Percentiles rank a stretch among this genome's conserved stretches.
Evolutionary conservation across 257 asterid genomes (phyloP).

Genomic region (Mentha longifolia): DNA sequence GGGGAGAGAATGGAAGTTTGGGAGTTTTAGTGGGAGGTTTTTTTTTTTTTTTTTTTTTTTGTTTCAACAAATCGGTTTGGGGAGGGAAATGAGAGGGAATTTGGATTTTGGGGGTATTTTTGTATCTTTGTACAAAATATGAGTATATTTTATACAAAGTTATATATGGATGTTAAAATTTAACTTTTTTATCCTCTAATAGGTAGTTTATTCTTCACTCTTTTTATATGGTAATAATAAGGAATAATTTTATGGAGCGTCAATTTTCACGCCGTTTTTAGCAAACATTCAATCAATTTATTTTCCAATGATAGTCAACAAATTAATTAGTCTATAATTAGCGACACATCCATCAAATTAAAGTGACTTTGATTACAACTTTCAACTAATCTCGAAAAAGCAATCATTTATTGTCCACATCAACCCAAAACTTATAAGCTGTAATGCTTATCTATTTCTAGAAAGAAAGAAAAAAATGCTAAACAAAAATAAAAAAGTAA

Average conservation of each 20-base stretch:
- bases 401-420: not conserved
- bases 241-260: not conserved
- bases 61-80: no score
- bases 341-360: not conserved
- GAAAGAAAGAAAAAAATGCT: not conserved
- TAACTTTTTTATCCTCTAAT: no score
- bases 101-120: no score
- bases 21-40: no score
- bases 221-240: not conserved
- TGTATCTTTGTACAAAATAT: no score
- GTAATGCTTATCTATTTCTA: not conserved
- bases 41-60: no score
- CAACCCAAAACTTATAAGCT: not conserved
- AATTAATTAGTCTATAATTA: not conserved
- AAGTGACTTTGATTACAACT: conserved; percentile 9
- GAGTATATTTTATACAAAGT: no score
- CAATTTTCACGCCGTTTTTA: not conserved
- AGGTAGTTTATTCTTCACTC: no score
- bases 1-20: no score
- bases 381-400: not conserved
- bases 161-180: no score
- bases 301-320: not conserved
- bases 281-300: not conserved
- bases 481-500: not conserved
- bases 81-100: no score